Base-by-base conservation (phyloP, 2,329 filamentous ascomycete species). In the Calonectria montana region DNA sequence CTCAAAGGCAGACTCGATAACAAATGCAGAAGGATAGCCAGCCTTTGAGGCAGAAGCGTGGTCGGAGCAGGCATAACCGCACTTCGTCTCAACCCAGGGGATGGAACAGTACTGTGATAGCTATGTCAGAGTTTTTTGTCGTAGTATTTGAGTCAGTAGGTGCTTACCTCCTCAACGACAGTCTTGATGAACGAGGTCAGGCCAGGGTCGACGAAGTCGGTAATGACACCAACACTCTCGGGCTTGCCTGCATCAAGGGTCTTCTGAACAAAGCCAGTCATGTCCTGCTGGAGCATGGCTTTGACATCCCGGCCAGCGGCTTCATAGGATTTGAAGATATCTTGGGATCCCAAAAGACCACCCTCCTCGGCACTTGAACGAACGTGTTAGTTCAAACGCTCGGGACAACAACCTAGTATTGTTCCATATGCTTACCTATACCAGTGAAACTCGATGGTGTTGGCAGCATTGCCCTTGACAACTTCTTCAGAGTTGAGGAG, bases 251-350 rank as follows among this genome's bases (percentile, higher is more conserved):
- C 93, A 75, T 97, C 94, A 23, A 97, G 85, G 0, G 95, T 97
- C 79, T 92, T 92, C 82, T 96, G 91, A 6, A 95, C 90, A 82
- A 93, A 98, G 21, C 96, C 96, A 1, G 95, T 97, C 96, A 98
- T 98, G 84, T 98, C 96, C 84, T 98, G 96, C 86, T 98, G 96
- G 67, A 98, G 90, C 97, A 98, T 98, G 39, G 96, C 96, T 86
- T 96, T 97, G 83, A 98, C 89, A 75, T 96, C 91, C 29, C 92
- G 90, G 37, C 89, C 88, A 25, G 90, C 84, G 81, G 92, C 91
- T 83, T 94, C 92, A 81, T 98, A 98, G 9, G 90, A 86, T 63
- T 90, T 88, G 87, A 98, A 98, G 82, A 98, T 94, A 67, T 94
- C 96, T 83, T 98, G 95, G 79, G 93, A 96, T 71, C 95, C 95